Conservation (phyloP, 1,284 basidiomycete species). For the Agaricales sp. region DNA sequence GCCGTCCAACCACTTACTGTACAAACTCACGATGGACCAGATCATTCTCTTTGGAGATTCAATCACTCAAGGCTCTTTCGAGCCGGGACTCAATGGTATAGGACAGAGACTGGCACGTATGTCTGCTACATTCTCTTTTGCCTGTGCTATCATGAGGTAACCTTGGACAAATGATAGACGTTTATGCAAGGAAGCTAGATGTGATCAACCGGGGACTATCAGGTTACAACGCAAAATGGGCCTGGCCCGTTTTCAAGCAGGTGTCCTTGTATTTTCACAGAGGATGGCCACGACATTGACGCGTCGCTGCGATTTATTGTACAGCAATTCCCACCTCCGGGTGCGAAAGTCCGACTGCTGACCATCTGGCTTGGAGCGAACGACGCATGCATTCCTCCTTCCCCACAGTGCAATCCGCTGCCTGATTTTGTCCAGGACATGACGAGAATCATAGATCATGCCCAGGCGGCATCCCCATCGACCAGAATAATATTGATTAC, state of each 20-base stretch:
- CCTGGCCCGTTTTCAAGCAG: constrained; percentile 67
- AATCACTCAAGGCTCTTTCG: constrained; percentile 58
- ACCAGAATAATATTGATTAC: constrained; percentile 76
- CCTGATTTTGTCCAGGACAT: constrained; percentile 45
- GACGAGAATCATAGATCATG: constrained; percentile 52
- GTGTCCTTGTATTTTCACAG: constrained; percentile 9
- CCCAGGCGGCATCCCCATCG: constrained; percentile 56
- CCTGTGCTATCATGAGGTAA: constrained; percentile 2
- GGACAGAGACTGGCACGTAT: constrained; percentile 53
- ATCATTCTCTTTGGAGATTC: constrained; percentile 74
- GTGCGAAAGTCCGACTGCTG: constrained; percentile 44
- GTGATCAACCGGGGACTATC: constrained; percentile 73
- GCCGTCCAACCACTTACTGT: not conserved
- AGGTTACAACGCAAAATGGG: constrained; percentile 84
- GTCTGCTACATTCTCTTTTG: constrained; percentile 15
- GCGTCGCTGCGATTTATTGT: no score
- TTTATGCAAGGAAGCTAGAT: constrained; percentile 71
- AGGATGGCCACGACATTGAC: no score
- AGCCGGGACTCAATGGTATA: constrained; percentile 38
- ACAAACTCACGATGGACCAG: constrained; percentile 37
- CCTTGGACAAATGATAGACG: constrained; percentile 42
- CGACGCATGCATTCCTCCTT: constrained; percentile 57
- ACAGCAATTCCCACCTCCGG: not conserved
- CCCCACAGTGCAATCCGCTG: constrained; percentile 55
- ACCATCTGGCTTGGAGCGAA: constrained; percentile 89